phyloP scores from a whole-genome alignment of 768 basidiomycete genomes.

The Galerina sulciceps region DNA sequence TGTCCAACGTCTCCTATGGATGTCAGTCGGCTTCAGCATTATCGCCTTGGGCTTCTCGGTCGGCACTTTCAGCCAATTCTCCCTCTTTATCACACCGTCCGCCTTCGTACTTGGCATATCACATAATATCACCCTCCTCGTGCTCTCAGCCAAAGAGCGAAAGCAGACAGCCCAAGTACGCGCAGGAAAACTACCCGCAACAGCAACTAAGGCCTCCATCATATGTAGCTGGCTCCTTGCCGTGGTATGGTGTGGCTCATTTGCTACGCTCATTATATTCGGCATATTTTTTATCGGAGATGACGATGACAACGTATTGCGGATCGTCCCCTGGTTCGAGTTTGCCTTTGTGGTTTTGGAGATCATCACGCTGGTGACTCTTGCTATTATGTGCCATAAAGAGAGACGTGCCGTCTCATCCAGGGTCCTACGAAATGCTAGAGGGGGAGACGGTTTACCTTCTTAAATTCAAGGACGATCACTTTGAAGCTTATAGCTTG shows the following conservation, averaged over 20 bases:
- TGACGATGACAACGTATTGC: background rate
- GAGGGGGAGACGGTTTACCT: background rate
- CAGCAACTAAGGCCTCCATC: background rate
- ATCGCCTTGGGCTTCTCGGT: background rate
- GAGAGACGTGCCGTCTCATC: background rate
- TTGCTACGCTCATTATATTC: background rate
- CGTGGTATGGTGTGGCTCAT: background rate
- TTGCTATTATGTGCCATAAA: background rate
- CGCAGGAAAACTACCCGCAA: background rate
- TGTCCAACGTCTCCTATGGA: no score
- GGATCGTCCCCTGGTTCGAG: background rate
- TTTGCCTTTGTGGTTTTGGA: background rate
- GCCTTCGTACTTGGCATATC: background rate
- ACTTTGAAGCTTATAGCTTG: no score
- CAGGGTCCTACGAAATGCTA: background rate
- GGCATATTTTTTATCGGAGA: background rate
- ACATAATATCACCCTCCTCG: conserved; percentile 5
- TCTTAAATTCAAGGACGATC: no score
- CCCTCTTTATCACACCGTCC: background rate
- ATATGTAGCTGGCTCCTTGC: background rate
- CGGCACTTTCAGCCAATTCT: background rate
- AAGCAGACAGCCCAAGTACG: background rate
- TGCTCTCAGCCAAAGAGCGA: background rate
- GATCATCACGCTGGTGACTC: background rate
- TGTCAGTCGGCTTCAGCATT: background rate